Base-by-base conservation (phyloP, 257 asterid genomes). In the Ilex asprella region DNA sequence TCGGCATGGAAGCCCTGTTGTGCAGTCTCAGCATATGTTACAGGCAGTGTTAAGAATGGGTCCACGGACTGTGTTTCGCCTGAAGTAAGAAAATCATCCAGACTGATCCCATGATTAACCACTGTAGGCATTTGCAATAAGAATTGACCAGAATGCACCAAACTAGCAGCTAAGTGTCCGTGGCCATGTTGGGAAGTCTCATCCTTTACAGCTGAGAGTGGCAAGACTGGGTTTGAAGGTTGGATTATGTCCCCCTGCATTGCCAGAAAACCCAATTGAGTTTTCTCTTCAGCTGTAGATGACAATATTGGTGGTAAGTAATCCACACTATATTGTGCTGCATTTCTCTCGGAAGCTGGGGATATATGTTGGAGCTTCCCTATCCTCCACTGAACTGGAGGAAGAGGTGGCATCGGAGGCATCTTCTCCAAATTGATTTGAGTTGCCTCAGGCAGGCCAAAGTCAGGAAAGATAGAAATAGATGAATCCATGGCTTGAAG, bases 341-440 rank as follows among this genome's bases (percentile, higher is more conserved):
- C 66, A 60, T 73, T 79, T 39, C 58, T 60, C 66, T 72, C 81
- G 35, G 64, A 60, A 54, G 70, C 62, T 58, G 83, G 76, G 2
- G 69, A 68, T 72, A 80, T 68, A 67, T 75, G 81, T 64, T 73
- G 85, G 73, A 75, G 70, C 73, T 76, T 88, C 35, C 87, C 93
- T 70, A 80, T 76, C 81, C 86, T 84, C 98, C 98, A 91, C 60
- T 88, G 96, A 72, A 86, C 81, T 14, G 98, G 99, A 77, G 99
- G 99, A 60, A 92, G 99, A 49, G 94, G 94, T 44, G 99, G 99
- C 84, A 89, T 62, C 51, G 96, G 93, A 75, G 97, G 91, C 69
- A 72, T 72, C 16, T 84, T 87, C 14, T 75, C 81, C 70, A 70
- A 79, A 60, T 69, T 70, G 56, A 67, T 55, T 75, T 65, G 78